Evolutionary conservation across 352 stramenopile genomes (phyloP).

Genomic region (Globisporangium camurandrum): DNA sequence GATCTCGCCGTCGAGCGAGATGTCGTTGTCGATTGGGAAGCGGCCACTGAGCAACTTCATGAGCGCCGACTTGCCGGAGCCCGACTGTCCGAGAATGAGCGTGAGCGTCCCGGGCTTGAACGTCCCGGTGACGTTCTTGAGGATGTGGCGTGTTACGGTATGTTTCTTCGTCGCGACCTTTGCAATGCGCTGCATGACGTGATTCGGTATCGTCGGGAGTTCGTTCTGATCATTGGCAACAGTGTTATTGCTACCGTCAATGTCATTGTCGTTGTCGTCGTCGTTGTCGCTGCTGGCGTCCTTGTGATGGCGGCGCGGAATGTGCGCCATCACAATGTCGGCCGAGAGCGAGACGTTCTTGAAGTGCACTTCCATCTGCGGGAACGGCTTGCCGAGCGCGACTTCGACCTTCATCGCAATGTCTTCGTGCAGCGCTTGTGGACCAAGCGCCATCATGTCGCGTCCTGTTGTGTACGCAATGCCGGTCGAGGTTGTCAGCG

Average conservation of each 20-base stretch:
- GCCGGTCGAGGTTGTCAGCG: too few relatives aligned
- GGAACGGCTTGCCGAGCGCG: constrained; percentile 26
- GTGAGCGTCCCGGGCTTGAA: constrained; percentile 49
- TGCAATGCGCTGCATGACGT: constrained; percentile 20
- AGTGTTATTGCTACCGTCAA: too few relatives aligned
- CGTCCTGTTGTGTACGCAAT: constrained; percentile 20
- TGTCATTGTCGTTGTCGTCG: neutral
- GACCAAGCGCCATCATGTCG: constrained; percentile 23
- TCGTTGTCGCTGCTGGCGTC: too few relatives aligned
- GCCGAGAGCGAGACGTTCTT: constrained; percentile 34
- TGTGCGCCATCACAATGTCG: constrained; percentile 20
- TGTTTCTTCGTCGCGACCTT: constrained; percentile 12
- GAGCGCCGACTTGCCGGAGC: constrained; percentile 44
- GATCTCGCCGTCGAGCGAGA: constrained; percentile 32
- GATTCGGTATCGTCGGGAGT: constrained; percentile 30
- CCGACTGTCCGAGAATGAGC: constrained; percentile 43
- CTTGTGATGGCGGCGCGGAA: too few relatives aligned
- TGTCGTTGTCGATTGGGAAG: constrained; percentile 36
- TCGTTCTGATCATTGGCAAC: too few relatives aligned
- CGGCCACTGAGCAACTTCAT: constrained; percentile 51
- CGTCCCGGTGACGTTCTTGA: constrained; percentile 14
- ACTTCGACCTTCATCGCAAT: constrained; percentile 25
- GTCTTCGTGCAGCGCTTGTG: constrained; percentile 26
- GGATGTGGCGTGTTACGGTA: constrained; percentile 10
- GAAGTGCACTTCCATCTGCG: constrained; percentile 45